phyloP scores from a whole-genome alignment of 768 basidiomycete species.

The Chiua virens region DNA sequence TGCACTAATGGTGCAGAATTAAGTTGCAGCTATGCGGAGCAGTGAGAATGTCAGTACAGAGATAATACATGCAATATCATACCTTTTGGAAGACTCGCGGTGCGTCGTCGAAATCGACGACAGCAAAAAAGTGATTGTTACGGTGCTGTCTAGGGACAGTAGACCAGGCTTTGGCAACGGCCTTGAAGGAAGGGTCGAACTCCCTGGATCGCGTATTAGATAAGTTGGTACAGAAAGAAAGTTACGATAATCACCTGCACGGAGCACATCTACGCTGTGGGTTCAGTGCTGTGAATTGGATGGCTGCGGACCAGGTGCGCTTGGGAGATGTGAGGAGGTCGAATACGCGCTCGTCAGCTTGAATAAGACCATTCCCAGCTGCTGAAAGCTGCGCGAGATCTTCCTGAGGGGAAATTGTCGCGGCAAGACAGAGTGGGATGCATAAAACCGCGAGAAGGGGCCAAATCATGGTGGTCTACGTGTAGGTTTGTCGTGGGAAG shows the following conservation, averaged over 20 bases:
- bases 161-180: constrained; percentile 84
- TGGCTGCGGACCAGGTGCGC: constrained; percentile 83
- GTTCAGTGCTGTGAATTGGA: constrained; percentile 88
- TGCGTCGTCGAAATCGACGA: constrained; percentile 82
- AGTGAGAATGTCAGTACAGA: constrained; percentile 11
- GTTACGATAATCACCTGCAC: constrained; percentile 69
- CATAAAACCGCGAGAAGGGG: constrained; percentile 32
- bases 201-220: constrained; percentile 49
- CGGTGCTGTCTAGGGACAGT: constrained; percentile 57
- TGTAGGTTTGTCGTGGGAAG: constrained; percentile 19
- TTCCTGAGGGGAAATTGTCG: constrained; percentile 38
- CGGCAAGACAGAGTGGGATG: constrained; percentile 33
- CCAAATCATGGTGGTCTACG: constrained; percentile 12
- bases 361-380: constrained; percentile 76
- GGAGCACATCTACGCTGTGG: constrained; percentile 82
- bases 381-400: constrained; percentile 70
- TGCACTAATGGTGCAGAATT: constrained; percentile 82
- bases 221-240: not conserved
- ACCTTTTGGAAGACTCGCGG: constrained; percentile 81
- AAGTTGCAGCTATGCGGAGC: constrained; percentile 63
- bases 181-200: constrained; percentile 81
- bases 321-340: constrained; percentile 73
- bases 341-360: constrained; percentile 71
- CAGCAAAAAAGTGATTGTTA: constrained; percentile 89
- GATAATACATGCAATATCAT: not conserved